Conservation (phyloP, 2,329 filamentous ascomycete species). For the Aspergillus sp. region DNA sequence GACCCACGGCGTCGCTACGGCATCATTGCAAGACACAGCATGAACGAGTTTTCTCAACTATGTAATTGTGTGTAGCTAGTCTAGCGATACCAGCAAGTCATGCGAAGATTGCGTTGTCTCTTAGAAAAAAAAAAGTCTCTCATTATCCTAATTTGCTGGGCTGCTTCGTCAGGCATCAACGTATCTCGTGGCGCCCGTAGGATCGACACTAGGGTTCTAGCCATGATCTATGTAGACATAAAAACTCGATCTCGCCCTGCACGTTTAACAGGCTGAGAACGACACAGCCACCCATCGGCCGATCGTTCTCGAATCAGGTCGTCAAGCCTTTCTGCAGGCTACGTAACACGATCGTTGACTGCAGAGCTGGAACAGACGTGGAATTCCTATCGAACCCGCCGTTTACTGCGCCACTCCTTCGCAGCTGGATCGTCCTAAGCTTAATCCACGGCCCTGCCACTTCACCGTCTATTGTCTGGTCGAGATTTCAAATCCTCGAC, state of each 20-base stretch:
- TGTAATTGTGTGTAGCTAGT: not conserved
- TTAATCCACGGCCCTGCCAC: not conserved
- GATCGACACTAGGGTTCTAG: conserved; percentile 2
- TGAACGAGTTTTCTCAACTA: not conserved
- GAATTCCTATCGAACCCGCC: not conserved
- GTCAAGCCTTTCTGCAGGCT: not conserved
- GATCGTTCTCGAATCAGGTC: not conserved
- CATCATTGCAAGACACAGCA: conserved; percentile 5
- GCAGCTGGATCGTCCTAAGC: not conserved
- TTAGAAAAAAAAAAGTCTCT: conserved; percentile 6
- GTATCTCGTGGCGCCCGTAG: conserved; percentile 1
- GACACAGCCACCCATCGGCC: conserved; percentile 6
- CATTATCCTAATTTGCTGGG: not conserved
- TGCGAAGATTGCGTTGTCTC: not conserved
- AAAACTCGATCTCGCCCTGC: conserved; percentile 2
- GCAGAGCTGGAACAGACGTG: not conserved
- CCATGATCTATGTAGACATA: not conserved
- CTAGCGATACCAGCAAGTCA: conserved; percentile 3
- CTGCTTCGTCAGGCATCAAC: conserved; percentile 1
- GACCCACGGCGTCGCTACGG: conserved; percentile 13
- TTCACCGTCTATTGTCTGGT: not conserved
- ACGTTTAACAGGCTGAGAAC: not conserved
- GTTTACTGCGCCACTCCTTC: conserved; percentile 1
- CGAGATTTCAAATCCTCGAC: not conserved
- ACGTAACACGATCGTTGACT: not conserved